phyloP scores from a whole-genome alignment of 2,329 filamentous ascomycete genomes.

The Chaetomiaceae sp. region DNA sequence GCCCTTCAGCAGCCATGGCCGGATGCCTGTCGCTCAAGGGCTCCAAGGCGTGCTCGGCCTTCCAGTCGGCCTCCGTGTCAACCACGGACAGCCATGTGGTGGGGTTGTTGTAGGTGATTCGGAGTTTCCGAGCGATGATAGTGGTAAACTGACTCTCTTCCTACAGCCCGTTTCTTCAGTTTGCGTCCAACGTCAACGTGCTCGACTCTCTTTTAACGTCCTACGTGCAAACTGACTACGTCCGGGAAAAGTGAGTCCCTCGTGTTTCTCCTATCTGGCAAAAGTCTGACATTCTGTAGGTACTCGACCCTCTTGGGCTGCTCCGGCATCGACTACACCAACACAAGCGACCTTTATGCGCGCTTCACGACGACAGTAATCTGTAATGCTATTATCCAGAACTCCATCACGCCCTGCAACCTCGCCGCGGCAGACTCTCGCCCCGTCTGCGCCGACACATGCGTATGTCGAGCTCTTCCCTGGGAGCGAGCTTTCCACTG shows the following conservation, averaged over 20 bases:
- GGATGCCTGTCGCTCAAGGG: slow-evolving; percentile 63
- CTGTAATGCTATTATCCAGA: slow-evolving; percentile 92
- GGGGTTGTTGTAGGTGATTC: slow-evolving; percentile 57
- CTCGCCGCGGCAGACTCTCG: slow-evolving; percentile 60
- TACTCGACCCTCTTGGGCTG: slow-evolving; percentile 82
- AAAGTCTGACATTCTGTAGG: slow-evolving; percentile 43
- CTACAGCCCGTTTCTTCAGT: slow-evolving; percentile 75
- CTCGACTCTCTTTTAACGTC: slow-evolving; percentile 73
- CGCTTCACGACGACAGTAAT: slow-evolving; percentile 88
- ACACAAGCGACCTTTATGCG: slow-evolving; percentile 80
- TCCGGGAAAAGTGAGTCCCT: slow-evolving; percentile 66
- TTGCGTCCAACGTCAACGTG: slow-evolving; percentile 67
- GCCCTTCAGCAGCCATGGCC: slow-evolving; percentile 36
- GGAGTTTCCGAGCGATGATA: neutral
- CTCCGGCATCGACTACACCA: slow-evolving; percentile 66
- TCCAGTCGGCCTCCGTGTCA: slow-evolving; percentile 67
- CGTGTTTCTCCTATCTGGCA: slow-evolving; percentile 12
- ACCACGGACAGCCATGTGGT: slow-evolving; percentile 56
- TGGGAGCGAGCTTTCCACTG: slow-evolving; percentile 10
- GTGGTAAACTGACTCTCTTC: slow-evolving; percentile 1
- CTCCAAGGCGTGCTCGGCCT: slow-evolving; percentile 69
- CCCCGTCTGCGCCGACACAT: slow-evolving; percentile 85
- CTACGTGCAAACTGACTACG: slow-evolving; percentile 72
- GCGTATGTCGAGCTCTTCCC: slow-evolving; percentile 50
- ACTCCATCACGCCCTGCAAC: slow-evolving; percentile 67